These are phyloP conservation scores for Podaxis sp. DNA, from an alignment of 768 basidiomycete genomes.

Conservation along the genomic window DNA sequence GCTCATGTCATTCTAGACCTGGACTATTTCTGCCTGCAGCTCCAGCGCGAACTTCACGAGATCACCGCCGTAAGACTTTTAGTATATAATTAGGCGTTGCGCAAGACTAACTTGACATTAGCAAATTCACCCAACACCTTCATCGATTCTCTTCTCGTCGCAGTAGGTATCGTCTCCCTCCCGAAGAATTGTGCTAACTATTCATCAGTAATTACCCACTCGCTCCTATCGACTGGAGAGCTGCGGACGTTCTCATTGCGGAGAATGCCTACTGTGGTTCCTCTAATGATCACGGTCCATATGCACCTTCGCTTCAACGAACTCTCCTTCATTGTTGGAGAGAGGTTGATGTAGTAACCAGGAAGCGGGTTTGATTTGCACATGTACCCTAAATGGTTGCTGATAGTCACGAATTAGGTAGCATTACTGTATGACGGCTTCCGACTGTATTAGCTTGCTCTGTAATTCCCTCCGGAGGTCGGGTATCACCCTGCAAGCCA, in stretches of 20 bases:
- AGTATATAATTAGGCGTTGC: background rate
- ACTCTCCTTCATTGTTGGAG: background rate
- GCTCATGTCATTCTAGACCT: background rate
- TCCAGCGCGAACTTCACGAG: constrained; percentile 1
- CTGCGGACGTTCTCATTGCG: background rate
- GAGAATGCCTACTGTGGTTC: background rate
- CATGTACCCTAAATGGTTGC: background rate
- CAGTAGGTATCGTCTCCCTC: background rate
- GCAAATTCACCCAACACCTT: background rate
- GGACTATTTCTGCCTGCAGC: background rate
- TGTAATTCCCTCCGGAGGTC: too few relatives aligned
- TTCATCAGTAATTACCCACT: background rate
- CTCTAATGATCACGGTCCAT: too few relatives aligned
- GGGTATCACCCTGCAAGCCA: too few relatives aligned
- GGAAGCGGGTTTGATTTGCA: background rate
- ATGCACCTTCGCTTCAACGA: background rate
- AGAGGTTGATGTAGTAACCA: background rate
- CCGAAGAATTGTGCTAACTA: background rate
- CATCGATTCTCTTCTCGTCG: background rate
- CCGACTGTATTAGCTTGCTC: too few relatives aligned
- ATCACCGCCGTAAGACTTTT: background rate
- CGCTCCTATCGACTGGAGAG: background rate
- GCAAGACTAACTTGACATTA: background rate
- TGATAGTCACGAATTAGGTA: too few relatives aligned
- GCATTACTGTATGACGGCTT: too few relatives aligned